A percentile compares a stretch with the other conserved stretches of the same genome.
Evolutionary conservation across 2,329 filamentous ascomycete genomes (phyloP).

Genomic region (Fusarium udum): DNA sequence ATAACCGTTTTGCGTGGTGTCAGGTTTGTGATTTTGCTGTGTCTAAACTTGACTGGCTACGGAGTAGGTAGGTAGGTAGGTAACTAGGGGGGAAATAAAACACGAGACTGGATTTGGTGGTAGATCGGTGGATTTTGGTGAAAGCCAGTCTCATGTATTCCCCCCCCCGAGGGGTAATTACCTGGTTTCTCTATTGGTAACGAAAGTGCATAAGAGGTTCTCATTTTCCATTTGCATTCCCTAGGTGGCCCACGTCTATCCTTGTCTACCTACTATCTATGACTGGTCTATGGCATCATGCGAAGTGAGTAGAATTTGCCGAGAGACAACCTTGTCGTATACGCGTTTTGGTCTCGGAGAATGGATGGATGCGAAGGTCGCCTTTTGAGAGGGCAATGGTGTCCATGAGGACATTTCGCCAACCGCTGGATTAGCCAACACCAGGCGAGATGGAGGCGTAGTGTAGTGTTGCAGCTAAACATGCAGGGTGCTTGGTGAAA

Average conservation of each 20-base stretch:
- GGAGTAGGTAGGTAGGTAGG: too few species aligned
- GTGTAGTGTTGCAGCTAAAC: slow-evolving; percentile 1
- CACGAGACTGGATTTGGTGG: too few species aligned
- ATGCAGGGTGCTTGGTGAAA: slow-evolving; percentile 14
- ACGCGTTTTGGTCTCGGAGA: background rate
- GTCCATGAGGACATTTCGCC: background rate
- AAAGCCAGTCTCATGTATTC: too few species aligned
- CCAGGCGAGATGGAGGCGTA: background rate
- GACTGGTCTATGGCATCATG: background rate
- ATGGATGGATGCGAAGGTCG: background rate
- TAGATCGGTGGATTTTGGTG: too few species aligned
- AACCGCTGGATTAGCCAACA: background rate
- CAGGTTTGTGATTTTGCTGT: background rate
- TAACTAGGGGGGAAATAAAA: too few species aligned
- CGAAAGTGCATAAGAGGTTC: background rate
- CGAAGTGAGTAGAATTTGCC: background rate
- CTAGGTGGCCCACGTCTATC: background rate
- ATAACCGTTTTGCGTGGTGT: background rate
- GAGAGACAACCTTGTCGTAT: background rate
- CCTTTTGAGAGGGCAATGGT: background rate
- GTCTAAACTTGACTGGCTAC: background rate
- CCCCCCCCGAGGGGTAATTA: too few species aligned
- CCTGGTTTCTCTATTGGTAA: background rate
- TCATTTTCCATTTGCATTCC: background rate
- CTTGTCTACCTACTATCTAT: background rate